A percentile compares a stretch with the other conserved stretches of the same genome.
Conservation (phyloP, 1,284 basidiomycete genomes). For the Phylloboletellus chloephorus region DNA sequence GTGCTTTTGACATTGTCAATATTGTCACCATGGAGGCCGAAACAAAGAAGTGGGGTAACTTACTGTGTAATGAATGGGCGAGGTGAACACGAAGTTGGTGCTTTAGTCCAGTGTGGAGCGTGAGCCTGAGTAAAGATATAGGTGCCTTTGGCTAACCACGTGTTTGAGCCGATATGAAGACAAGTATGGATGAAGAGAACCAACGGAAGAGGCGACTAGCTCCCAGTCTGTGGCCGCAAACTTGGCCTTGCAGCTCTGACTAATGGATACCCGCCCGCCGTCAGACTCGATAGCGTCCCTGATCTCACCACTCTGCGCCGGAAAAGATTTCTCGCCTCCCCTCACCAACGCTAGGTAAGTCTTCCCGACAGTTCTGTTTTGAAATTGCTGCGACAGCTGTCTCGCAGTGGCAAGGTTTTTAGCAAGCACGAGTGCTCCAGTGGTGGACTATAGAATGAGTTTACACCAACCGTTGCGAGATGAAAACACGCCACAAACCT, state of each 20-base stretch:
- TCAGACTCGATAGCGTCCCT: slow-evolving; percentile 37
- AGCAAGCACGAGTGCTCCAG: slow-evolving; percentile 57
- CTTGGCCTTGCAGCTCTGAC: slow-evolving; percentile 31
- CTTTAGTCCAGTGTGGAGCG: slow-evolving; percentile 58
- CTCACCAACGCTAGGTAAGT: slow-evolving; percentile 64
- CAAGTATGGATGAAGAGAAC: slow-evolving; percentile 23
- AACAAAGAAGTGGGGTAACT: slow-evolving; percentile 13
- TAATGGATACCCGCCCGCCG: slow-evolving; percentile 41
- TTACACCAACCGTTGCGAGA: neutral
- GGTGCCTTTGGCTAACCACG: slow-evolving; percentile 41
- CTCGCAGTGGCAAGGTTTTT: slow-evolving; percentile 41
- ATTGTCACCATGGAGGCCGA: neutral
- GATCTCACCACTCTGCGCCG: slow-evolving; percentile 41
- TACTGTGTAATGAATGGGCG: slow-evolving; percentile 46
- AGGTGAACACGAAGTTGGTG: slow-evolving; percentile 69
- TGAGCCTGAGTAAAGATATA: slow-evolving; percentile 52
- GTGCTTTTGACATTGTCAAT: slow-evolving; percentile 40
- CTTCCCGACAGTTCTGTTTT: slow-evolving; percentile 44
- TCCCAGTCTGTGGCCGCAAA: slow-evolving; percentile 55
- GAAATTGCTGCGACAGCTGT: slow-evolving; percentile 52
- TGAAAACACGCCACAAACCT: slow-evolving; percentile 36
- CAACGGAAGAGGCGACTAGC: slow-evolving; percentile 54
- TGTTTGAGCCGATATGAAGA: slow-evolving; percentile 15
- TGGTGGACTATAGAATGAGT: slow-evolving; percentile 45
- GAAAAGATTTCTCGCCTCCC: slow-evolving; percentile 46